Conservation (phyloP, 495 filamentous ascomycete species). For the Xylaria palmicola region DNA sequence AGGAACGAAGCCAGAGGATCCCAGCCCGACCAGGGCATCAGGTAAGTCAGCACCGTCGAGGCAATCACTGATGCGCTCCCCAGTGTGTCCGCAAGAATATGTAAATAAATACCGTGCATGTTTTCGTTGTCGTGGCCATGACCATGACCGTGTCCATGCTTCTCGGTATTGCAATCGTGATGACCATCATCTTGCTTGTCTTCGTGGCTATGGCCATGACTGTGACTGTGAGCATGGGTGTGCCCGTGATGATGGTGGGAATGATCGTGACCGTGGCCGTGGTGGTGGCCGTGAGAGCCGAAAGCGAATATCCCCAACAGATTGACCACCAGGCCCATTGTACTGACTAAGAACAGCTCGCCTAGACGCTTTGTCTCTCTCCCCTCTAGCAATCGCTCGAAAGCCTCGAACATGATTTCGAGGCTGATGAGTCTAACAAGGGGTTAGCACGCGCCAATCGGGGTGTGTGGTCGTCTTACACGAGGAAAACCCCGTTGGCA, state of each 20-base stretch:
- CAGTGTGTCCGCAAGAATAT: slow-evolving; percentile 92
- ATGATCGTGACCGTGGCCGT: slow-evolving; percentile 59
- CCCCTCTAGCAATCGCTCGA: slow-evolving; percentile 79
- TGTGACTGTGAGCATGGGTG: slow-evolving; percentile 21
- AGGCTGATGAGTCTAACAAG: slow-evolving; percentile 79
- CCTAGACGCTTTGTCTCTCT: slow-evolving; percentile 77
- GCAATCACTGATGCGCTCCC: slow-evolving; percentile 93
- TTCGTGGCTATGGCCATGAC: slow-evolving; percentile 58
- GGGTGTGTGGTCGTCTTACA: slow-evolving; percentile 49
- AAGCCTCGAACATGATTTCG: slow-evolving; percentile 94
- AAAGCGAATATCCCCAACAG: slow-evolving; percentile 89
- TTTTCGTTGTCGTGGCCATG: slow-evolving; percentile 85
- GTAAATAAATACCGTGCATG: slow-evolving; percentile 98
- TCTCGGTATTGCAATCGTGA: slow-evolving; percentile 35
- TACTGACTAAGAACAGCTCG: slow-evolving; percentile 85
- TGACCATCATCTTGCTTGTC: slow-evolving; percentile 57
- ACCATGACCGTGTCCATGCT: slow-evolving; percentile 36
- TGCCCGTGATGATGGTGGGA: slow-evolving; percentile 34
- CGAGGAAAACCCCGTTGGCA: slow-evolving; percentile 93
- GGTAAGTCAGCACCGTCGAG: slow-evolving; percentile 83
- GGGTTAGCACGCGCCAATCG: background rate
- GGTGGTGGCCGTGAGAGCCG: slow-evolving; percentile 67
- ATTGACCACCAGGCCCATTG: slow-evolving; percentile 83
- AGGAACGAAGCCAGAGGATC: slow-evolving; percentile 92
- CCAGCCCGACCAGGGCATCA: slow-evolving; percentile 87